Percentiles rank a stretch among this genome's conserved stretches.
phyloP scores from a whole-genome alignment of 805 yeast species.

The Candida coquimbonensis region DNA sequence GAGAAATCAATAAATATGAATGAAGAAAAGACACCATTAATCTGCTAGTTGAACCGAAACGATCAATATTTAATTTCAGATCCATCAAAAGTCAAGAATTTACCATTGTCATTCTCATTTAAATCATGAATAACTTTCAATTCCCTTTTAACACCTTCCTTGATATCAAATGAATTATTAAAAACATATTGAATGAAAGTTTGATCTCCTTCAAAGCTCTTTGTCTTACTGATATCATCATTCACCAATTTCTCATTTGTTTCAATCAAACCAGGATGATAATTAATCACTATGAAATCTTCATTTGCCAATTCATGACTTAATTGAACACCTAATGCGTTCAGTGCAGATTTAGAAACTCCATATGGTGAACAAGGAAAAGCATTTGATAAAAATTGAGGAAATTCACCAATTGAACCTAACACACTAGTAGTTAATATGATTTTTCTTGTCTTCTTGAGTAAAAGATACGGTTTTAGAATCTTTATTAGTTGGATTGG shows the following conservation, averaged over 20 bases:
- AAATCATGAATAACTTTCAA: conserved; percentile 11
- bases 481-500: conserved; percentile 26
- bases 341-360: conserved; percentile 32
- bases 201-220: conserved; percentile 11
- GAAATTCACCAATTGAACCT: conserved; percentile 23
- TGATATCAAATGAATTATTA: conserved; percentile 7
- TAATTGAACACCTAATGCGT: conserved; percentile 22
- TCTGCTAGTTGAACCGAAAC: too few species aligned
- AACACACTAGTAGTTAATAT: conserved; percentile 24
- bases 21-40: too few species aligned
- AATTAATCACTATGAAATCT: conserved; percentile 21
- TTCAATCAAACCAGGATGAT: conserved; percentile 24
- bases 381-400: conserved; percentile 8
- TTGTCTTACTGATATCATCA: conserved; percentile 7
- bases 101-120: conserved; percentile 12
- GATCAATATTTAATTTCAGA: conserved; percentile 11
- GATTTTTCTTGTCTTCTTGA: conserved; percentile 22
- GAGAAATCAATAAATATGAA: too few species aligned
- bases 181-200: conserved; percentile 9
- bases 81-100: conserved; percentile 16
- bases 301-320: conserved; percentile 22
- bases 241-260: conserved; percentile 8
- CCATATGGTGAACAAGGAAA: conserved; percentile 26
- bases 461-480: conserved; percentile 24
- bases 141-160: conserved; percentile 15